Conservation (phyloP, 805 yeast genomes). For the Yamadazyma laniorum region DNA sequence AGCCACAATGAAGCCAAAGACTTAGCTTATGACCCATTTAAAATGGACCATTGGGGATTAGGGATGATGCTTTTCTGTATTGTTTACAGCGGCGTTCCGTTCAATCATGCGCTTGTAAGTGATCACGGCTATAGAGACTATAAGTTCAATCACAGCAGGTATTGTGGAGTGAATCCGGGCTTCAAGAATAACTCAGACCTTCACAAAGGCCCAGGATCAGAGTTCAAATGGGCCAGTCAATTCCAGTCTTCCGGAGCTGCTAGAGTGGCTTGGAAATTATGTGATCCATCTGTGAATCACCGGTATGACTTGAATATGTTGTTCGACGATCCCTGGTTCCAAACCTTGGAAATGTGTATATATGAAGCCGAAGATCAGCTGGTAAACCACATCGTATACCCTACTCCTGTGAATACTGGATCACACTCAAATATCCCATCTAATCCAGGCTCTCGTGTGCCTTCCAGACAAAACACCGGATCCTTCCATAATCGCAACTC, state of each 20-base stretch:
- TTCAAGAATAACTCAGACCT: conserved; percentile 48
- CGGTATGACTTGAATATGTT: conserved; percentile 56
- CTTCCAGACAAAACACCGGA: conserved; percentile 30
- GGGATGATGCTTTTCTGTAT: conserved; percentile 67
- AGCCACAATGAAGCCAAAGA: conserved; percentile 30
- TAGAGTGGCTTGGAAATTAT: conserved; percentile 69
- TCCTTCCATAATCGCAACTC: conserved; percentile 1
- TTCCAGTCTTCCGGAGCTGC: conserved; percentile 60
- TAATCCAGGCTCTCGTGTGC: conserved; percentile 24
- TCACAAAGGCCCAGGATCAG: conserved; percentile 64
- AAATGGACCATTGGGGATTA: conserved; percentile 70
- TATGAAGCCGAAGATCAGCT: conserved; percentile 46
- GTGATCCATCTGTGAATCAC: conserved; percentile 57
- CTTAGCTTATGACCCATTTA: conserved; percentile 59
- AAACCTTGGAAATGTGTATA: conserved; percentile 55
- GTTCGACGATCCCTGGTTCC: conserved; percentile 65
- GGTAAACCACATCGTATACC: conserved; percentile 28
- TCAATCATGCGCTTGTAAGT: conserved; percentile 49
- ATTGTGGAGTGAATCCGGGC: conserved; percentile 39
- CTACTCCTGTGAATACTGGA: neutral
- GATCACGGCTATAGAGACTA: conserved; percentile 56
- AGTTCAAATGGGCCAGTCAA: conserved; percentile 65
- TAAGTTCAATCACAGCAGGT: conserved; percentile 45
- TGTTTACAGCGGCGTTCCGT: conserved; percentile 59
- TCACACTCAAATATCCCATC: conserved; percentile 14